These are phyloP conservation scores for Pythium sukuiense DNA, from an alignment of 352 stramenopile genomes.

Conservation along the genomic window DNA sequence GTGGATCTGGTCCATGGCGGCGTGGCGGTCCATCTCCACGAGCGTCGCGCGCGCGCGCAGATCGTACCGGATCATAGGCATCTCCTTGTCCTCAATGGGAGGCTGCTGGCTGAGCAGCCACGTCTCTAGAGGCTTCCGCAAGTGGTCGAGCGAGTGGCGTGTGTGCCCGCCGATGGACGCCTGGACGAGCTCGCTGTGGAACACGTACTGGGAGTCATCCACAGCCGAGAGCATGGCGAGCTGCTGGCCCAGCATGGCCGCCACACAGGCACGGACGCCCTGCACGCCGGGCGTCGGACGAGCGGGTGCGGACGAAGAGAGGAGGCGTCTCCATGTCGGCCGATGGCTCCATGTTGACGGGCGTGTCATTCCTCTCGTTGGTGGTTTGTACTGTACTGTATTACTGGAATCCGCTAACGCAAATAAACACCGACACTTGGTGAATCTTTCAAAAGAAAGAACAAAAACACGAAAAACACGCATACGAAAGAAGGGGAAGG, in stretches of 20 bases:
- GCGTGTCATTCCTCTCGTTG: too few species aligned
- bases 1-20: constrained; percentile 58
- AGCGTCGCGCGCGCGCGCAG: constrained; percentile 62
- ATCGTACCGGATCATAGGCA: constrained; percentile 57
- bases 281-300: not conserved
- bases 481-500: not conserved
- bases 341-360: too few species aligned
- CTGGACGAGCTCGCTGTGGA: constrained; percentile 60
- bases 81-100: not conserved
- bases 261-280: constrained; percentile 40
- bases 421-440: too few species aligned
- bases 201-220: constrained; percentile 62
- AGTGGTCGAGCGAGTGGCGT: constrained; percentile 78
- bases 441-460: too few species aligned
- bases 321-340: not conserved
- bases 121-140: constrained; percentile 66
- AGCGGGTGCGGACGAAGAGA: not conserved
- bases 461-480: not conserved
- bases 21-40: constrained; percentile 58
- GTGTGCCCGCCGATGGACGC: constrained; percentile 71
- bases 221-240: constrained; percentile 46
- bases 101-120: constrained; percentile 6
- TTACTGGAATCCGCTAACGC: too few species aligned
- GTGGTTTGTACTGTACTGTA: too few species aligned
- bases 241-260: constrained; percentile 72